Base-by-base conservation (phyloP, 257 asterid species). In the Datura wrightii region DNA sequence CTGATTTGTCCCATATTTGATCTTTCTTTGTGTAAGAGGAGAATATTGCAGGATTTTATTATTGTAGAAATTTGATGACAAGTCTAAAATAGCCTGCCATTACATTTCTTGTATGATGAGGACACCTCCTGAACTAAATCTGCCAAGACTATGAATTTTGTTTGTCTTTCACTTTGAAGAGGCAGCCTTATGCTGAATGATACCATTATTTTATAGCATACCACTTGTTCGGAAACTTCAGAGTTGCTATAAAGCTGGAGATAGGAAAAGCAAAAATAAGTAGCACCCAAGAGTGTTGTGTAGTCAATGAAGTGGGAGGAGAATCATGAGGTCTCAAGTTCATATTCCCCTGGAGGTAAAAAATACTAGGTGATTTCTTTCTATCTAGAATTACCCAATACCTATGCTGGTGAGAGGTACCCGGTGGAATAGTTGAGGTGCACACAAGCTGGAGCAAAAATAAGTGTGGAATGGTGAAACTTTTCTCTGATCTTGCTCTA, bases 141-240 rank as follows among this genome's bases (percentile, higher is more conserved):
- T 74, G n/a, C 14, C 4, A 39, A 11, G 18, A 48, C 14, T 48
- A 74, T 24, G 81, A 48, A 50, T 48, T 24, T 74, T 74, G 42
- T 48, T 74, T 24, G 10, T 50, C 24, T 24, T 74, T 74, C 19
- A 24, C 42, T 48, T 48, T 24, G 24, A 74, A 74, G 59, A 19
- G 19, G 58, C n/a, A 46, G 59, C 19, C 18, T 48, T 2, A 24
- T 74, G 59, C 42, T 48, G 41, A 74, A 46, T 74, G 39, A 13
- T 74, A 74, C 41, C 59, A 46, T 52, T 74, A 74, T 74, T 74
- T 74, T 19, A 46, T 46, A 72, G 80, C 59, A 74, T 74, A 48
- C 19, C 16, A 19, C 19, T 46, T 46, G 59, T 48, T 74, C 3
- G 5, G 48, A 46, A 31, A 10, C 34, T 46, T 72, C 11, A 10